Evolutionary conservation across 345 rosid species (phyloP).

Genomic region (Punica granatum): DNA sequence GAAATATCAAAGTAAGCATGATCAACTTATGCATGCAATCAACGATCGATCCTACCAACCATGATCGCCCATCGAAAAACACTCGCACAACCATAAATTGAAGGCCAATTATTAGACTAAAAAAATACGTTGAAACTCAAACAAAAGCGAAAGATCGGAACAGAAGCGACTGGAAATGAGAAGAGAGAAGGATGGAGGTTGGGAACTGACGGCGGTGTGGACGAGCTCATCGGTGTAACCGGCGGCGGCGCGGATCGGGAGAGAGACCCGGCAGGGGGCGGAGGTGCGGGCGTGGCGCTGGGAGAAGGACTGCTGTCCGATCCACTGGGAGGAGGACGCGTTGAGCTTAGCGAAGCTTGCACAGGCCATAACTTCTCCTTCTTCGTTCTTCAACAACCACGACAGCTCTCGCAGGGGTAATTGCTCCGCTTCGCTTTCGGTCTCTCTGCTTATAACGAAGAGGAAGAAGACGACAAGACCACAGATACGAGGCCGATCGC

Average conservation of each 20-base stretch:
- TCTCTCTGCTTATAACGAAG: neutral
- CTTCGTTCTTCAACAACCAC: neutral
- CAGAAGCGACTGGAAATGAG: neutral
- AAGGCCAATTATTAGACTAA: too few relatives aligned
- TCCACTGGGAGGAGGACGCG: conserved; percentile 59
- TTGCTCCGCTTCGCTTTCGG: too few relatives aligned
- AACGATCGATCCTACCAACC: neutral
- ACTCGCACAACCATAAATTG: neutral
- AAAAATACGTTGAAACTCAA: neutral
- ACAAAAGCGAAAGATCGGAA: neutral
- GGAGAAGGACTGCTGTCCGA: conserved; percentile 52
- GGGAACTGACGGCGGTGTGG: conserved; percentile 69
- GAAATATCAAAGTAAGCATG: neutral
- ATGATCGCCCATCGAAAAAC: neutral
- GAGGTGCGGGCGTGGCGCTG: conserved; percentile 26
- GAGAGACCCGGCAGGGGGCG: conserved; percentile 47
- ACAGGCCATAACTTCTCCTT: conserved; percentile 55
- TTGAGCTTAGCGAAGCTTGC: conserved; percentile 60
- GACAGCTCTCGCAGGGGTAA: neutral
- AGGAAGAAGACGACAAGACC: neutral
- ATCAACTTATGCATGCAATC: neutral
- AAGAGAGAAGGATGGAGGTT: neutral
- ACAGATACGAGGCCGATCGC: too few relatives aligned
- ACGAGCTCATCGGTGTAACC: conserved; percentile 86
- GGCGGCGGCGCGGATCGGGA: conserved; percentile 76